phyloP scores from a whole-genome alignment of 2,329 filamentous ascomycete genomes.

The Stemphylium vesicarium region DNA sequence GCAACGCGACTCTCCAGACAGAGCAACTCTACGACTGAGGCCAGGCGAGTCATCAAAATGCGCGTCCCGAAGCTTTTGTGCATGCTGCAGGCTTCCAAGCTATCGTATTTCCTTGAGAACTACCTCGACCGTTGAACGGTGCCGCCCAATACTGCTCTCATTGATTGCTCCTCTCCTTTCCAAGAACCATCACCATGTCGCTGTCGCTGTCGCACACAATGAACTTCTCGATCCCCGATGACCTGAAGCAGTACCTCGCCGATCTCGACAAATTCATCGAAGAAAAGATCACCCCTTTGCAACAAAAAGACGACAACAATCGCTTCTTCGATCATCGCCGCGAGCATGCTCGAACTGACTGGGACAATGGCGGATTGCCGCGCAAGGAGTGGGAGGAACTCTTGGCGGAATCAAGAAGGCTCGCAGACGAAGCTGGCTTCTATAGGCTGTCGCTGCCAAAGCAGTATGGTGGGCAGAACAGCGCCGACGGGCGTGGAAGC shows the following conservation, averaged over 20 bases:
- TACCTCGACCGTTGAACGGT: conserved; percentile 11
- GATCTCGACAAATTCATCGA: conserved; percentile 65
- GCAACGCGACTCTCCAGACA: conserved; percentile 15
- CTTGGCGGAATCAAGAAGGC: conserved; percentile 55
- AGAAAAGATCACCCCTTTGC: conserved; percentile 60
- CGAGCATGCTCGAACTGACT: conserved; percentile 67
- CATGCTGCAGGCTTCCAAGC: conserved; percentile 7
- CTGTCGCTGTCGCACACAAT: conserved; percentile 12
- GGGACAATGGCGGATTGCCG: conserved; percentile 64
- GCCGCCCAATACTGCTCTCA: background rate
- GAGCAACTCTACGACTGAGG: conserved; percentile 26
- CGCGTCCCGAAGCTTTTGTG: conserved; percentile 20
- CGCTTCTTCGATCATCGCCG: conserved; percentile 71
- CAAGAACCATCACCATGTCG: background rate
- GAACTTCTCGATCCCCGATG: conserved; percentile 60
- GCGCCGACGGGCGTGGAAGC: conserved; percentile 50
- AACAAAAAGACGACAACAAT: conserved; percentile 64
- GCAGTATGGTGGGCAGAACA: conserved; percentile 61
- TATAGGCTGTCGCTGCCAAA: conserved; percentile 64
- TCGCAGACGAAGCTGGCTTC: conserved; percentile 66
- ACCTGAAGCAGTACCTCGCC: conserved; percentile 56
- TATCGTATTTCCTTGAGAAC: background rate
- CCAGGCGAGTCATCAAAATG: conserved; percentile 36
- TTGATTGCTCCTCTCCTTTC: background rate
- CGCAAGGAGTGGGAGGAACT: conserved; percentile 65